Evolutionary conservation across 169 alveolate species (phyloP).

Genomic region (Plasmodium adleri): DNA sequence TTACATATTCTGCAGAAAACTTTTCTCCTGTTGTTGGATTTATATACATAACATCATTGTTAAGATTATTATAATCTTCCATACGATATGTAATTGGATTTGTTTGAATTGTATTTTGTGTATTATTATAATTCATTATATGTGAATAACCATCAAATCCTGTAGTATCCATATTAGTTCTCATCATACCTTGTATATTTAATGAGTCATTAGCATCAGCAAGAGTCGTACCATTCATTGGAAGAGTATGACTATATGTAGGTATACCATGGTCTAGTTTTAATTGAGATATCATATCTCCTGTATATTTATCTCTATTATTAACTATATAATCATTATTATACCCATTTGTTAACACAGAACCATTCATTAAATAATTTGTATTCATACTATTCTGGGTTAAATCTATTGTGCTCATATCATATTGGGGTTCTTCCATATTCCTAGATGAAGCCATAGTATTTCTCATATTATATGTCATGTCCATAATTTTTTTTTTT

Average conservation of each 20-base stretch:
- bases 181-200: slow-evolving; percentile 74
- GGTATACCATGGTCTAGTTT: slow-evolving; percentile 58
- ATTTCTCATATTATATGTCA: slow-evolving; percentile 38
- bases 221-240: slow-evolving; percentile 42
- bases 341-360: slow-evolving; percentile 46
- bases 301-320: slow-evolving; percentile 38
- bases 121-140: slow-evolving; percentile 71
- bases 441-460: slow-evolving; percentile 49
- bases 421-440: slow-evolving; percentile 53
- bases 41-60: slow-evolving; percentile 53
- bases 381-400: slow-evolving; percentile 35
- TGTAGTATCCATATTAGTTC: slow-evolving; percentile 34
- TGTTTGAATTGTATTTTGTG: slow-evolving; percentile 55
- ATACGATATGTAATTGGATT: slow-evolving; percentile 43
- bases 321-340: slow-evolving; percentile 28
- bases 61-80: slow-evolving; percentile 31
- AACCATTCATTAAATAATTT: slow-evolving; percentile 70
- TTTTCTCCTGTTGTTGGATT: slow-evolving; percentile 45
- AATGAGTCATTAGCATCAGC: slow-evolving; percentile 37
- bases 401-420: slow-evolving; percentile 30
- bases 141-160: slow-evolving; percentile 67
- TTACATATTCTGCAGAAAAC: slow-evolving; percentile 45
- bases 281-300: slow-evolving; percentile 49
- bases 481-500: slow-evolving; percentile 34
- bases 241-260: slow-evolving; percentile 49